phyloP scores from a whole-genome alignment of 2,329 filamentous ascomycete species.

The Neofusicoccum sp. region DNA sequence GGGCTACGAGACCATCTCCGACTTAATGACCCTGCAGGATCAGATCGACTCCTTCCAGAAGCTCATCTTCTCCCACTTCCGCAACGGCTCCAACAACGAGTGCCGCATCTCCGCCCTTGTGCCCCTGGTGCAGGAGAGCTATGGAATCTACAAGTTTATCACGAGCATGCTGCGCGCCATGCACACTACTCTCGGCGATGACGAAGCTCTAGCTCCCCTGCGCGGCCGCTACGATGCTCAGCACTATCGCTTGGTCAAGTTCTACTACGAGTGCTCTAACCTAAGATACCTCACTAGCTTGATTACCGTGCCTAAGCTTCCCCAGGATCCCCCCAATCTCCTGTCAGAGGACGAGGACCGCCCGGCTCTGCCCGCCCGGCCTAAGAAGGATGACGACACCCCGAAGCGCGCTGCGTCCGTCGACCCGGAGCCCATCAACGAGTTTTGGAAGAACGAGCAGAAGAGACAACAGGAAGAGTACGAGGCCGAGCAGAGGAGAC shows the following conservation, averaged over 20 bases:
- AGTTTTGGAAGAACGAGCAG: constrained; percentile 96
- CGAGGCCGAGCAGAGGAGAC: constrained; percentile 85
- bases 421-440: constrained; percentile 92
- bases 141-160: constrained; percentile 99
- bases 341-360: constrained; percentile 76
- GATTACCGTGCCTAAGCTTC: constrained; percentile 93
- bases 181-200: constrained; percentile 93
- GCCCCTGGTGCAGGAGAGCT: constrained; percentile 93
- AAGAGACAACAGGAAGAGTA: constrained; percentile 92
- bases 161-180: constrained; percentile 99
- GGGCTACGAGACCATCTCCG: constrained; percentile 92
- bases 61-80: constrained; percentile 96
- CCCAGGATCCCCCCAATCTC: constrained; percentile 89
- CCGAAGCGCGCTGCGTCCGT: constrained; percentile 54
- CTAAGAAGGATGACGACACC: constrained; percentile 69
- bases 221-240: constrained; percentile 90
- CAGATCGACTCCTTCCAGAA: constrained; percentile 99
- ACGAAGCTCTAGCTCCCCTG: constrained; percentile 87
- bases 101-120: constrained; percentile 94
- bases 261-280: constrained; percentile 99
- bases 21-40: constrained; percentile 95
- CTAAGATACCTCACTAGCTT: constrained; percentile 93
- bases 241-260: constrained; percentile 93
- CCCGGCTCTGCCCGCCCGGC: constrained; percentile 80
- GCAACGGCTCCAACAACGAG: constrained; percentile 89